These are phyloP conservation scores for Talaromyces islandicus DNA, from an alignment of 2,329 filamentous ascomycete species.

Conservation along the genomic window DNA sequence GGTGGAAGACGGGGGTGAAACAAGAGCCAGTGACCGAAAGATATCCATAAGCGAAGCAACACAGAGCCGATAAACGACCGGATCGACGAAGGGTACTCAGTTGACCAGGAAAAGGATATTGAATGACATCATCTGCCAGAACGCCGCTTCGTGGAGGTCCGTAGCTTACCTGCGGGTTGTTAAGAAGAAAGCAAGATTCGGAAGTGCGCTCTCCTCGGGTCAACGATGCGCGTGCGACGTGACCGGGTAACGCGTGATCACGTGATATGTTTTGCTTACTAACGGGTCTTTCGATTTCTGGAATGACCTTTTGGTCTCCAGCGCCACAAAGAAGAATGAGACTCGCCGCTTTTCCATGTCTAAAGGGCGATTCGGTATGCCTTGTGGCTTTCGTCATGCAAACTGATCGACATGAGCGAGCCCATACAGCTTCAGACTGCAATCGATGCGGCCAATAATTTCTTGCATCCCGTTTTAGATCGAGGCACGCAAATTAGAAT, in stretches of 20 bases:
- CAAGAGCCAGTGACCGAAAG: slow-evolving; percentile 1
- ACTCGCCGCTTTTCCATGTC: background rate
- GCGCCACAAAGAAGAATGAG: background rate
- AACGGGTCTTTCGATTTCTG: background rate
- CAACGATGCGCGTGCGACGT: slow-evolving; percentile 1
- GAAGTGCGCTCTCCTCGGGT: background rate
- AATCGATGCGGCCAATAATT: slow-evolving; percentile 29
- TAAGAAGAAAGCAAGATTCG: background rate
- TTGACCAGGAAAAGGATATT: background rate
- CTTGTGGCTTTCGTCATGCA: slow-evolving; percentile 1
- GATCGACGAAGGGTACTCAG: background rate
- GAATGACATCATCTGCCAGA: background rate
- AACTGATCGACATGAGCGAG: slow-evolving; percentile 23
- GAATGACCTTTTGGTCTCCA: background rate
- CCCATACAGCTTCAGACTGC: slow-evolving; percentile 19
- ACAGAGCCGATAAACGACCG: slow-evolving; percentile 9
- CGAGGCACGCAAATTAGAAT: slow-evolving; percentile 30
- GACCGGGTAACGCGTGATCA: slow-evolving; percentile 4
- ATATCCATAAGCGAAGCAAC: slow-evolving; percentile 5
- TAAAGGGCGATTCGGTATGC: background rate
- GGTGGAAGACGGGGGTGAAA: slow-evolving; percentile 19
- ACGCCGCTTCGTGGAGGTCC: background rate
- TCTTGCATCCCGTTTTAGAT: slow-evolving; percentile 34
- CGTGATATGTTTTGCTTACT: background rate
- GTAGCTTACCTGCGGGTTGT: slow-evolving; percentile 3